Evolutionary conservation across 768 basidiomycete species (phyloP).

Genomic region (Dendrothele bispora): DNA sequence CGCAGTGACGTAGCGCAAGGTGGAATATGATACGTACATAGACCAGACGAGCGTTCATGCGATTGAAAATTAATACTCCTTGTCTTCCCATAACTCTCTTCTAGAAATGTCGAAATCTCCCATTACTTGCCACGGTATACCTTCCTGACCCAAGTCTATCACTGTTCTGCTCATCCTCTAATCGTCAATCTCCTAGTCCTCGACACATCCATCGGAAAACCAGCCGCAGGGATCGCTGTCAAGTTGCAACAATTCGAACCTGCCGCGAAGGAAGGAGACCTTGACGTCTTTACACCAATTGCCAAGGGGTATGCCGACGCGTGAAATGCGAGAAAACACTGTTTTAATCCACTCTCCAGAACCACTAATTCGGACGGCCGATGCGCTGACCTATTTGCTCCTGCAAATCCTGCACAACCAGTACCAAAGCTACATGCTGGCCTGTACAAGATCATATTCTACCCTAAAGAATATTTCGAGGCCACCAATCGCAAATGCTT

Average conservation of each 20-base stretch:
- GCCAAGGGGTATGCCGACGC: conserved; percentile 67
- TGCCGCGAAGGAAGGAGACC: conserved; percentile 25
- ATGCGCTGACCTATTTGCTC: conserved; percentile 72
- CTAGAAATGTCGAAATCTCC: conserved; percentile 64
- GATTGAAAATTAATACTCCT: conserved; percentile 1
- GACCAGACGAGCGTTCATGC: not conserved
- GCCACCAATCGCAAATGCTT: conserved; percentile 64
- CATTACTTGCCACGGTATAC: conserved; percentile 87
- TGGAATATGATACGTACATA: not conserved
- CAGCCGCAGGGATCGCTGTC: conserved; percentile 70
- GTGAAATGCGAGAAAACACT: not conserved
- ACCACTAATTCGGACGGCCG: conserved; percentile 81
- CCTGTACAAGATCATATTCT: conserved; percentile 84
- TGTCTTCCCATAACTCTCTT: not conserved
- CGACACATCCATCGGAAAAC: conserved; percentile 81
- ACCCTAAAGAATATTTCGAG: conserved; percentile 81
- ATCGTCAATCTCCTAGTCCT: conserved; percentile 53
- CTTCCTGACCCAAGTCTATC: not conserved
- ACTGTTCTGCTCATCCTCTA: not conserved
- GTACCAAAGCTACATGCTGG: conserved; percentile 50
- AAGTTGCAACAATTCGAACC: conserved; percentile 53
- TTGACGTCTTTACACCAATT: conserved; percentile 50
- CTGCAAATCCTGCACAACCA: conserved; percentile 44
- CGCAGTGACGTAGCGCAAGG: too few species aligned
- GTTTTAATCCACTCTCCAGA: conserved; percentile 38